Conservation (phyloP, 1,284 basidiomycete species). For the Leccinum solheimii region DNA sequence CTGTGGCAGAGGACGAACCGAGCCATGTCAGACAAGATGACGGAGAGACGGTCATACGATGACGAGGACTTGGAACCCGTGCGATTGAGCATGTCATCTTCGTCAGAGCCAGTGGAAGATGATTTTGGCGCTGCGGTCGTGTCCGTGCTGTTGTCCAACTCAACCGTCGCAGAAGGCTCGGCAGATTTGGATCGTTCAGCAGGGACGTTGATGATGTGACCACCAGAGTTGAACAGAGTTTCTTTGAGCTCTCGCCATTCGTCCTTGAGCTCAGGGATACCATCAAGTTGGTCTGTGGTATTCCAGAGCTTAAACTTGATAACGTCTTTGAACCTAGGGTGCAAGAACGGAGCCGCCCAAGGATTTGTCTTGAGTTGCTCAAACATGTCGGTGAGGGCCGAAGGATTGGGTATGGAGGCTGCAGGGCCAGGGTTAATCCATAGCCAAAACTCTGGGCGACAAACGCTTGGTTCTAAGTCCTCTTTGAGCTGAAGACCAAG, state of each 20-base stretch:
- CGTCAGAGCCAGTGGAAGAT: slow-evolving; percentile 35
- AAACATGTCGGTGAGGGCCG: slow-evolving; percentile 69
- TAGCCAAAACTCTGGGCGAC: slow-evolving; percentile 79
- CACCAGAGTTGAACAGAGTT: slow-evolving; percentile 76
- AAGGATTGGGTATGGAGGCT: slow-evolving; percentile 69
- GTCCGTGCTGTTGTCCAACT: slow-evolving; percentile 29
- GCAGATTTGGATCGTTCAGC: slow-evolving; percentile 38
- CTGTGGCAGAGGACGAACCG: slow-evolving; percentile 84
- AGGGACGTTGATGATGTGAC: slow-evolving; percentile 56
- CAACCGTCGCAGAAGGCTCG: slow-evolving; percentile 17
- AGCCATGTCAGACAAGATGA: slow-evolving; percentile 86
- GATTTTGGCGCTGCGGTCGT: slow-evolving; percentile 22
- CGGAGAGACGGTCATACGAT: slow-evolving; percentile 77
- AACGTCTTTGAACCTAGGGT: slow-evolving; percentile 75
- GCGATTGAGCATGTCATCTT: slow-evolving; percentile 67
- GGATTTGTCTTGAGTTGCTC: slow-evolving; percentile 70
- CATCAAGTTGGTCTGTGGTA: slow-evolving; percentile 85
- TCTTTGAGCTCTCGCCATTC: slow-evolving; percentile 72
- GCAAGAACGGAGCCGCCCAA: slow-evolving; percentile 84
- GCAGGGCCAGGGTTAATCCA: slow-evolving; percentile 85
- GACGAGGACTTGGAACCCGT: slow-evolving; percentile 75
- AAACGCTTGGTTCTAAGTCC: slow-evolving; percentile 42
- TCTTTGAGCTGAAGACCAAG: slow-evolving; percentile 57
- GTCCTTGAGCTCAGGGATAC: slow-evolving; percentile 71
- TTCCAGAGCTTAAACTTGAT: slow-evolving; percentile 90